Conservation (phyloP, 192 early-diverging fungal genomes). For the Backusella tuberculispora region DNA sequence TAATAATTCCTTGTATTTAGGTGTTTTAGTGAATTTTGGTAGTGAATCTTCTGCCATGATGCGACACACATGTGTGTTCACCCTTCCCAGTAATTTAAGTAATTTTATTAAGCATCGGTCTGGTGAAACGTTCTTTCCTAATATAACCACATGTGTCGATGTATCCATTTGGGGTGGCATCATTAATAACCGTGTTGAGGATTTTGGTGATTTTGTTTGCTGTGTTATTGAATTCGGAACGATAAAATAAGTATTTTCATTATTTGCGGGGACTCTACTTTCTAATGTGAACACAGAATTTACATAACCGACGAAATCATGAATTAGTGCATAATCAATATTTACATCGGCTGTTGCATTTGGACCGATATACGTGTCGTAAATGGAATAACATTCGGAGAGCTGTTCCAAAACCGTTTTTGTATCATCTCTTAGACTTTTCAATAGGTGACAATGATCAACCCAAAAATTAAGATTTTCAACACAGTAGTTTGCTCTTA, state of each 20-base stretch:
- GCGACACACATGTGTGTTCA: slow-evolving; percentile 39
- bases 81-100: slow-evolving; percentile 32
- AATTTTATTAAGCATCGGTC: slow-evolving; percentile 28
- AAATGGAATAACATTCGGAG: slow-evolving; percentile 52
- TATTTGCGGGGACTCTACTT: neutral
- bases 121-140: slow-evolving; percentile 23
- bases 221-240: neutral
- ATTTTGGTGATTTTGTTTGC: neutral
- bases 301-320: slow-evolving; percentile 45
- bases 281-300: slow-evolving; percentile 22
- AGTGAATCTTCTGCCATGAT: slow-evolving; percentile 45
- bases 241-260: neutral
- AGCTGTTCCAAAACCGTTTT: slow-evolving; percentile 39
- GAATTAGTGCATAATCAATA: slow-evolving; percentile 52
- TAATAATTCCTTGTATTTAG: slow-evolving; percentile 27
- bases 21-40: slow-evolving; percentile 33
- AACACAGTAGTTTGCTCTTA: slow-evolving; percentile 68
- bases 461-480: slow-evolving; percentile 72
- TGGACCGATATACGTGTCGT: slow-evolving; percentile 49
- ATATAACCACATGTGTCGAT: neutral
- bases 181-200: neutral
- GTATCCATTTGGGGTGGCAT: slow-evolving; percentile 16
- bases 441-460: slow-evolving; percentile 48
- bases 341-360: slow-evolving; percentile 51
- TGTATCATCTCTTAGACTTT: slow-evolving; percentile 38